Base-by-base conservation (phyloP, 2,329 filamentous ascomycete species). In the Aspergillus persii region DNA sequence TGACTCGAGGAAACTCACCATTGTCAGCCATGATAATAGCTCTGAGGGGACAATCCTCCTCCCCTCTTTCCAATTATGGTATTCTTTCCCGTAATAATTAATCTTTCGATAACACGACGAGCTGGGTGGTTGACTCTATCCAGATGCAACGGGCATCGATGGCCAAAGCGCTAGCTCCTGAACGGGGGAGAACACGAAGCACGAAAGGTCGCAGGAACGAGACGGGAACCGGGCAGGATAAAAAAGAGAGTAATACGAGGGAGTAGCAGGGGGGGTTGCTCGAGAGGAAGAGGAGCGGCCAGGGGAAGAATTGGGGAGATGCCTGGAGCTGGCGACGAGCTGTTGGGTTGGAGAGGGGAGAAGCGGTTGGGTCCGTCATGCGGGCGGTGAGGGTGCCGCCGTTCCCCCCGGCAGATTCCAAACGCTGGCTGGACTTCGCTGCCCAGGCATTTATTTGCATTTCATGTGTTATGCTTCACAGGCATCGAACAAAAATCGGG, bases 11-110 rank as follows among this genome's bases (percentile, higher is more conserved):
- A n/a, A 11, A 68, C 72, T 71, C 52, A 74, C 72, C 55, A 58
- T 62, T 69, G 59, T 74, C 72, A 68, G 71, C 70, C 71, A 74
- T 74, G 54, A 62, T 66, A 62, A 61, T 65, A 63, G 58, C 57
- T 69, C 63, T 65, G 61, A 65, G 69, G 67, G 71, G 68, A 67
- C 64, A 60, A 54, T 57, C 63, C 65, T 68, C 69, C 62, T 60
- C 67, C 63, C 44, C 68, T 69, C 63, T 54, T 66, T 63, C 47
- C 59, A 58, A 50, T 57, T 53, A 51, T 47, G 63, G 52, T 50
- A 54, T 27, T 27, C 44, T 27, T 23, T 6, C 61, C 63, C 60
- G 61, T 56, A 63, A 67, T 66, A 50, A 55, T 64, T 63, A 30
- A n/a, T 44, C 26, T 41, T 26, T 30, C n/a, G 36, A 36, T 48